Conservation (phyloP, 495 filamentous ascomycete genomes). For the Sordaria brevicollis region DNA sequence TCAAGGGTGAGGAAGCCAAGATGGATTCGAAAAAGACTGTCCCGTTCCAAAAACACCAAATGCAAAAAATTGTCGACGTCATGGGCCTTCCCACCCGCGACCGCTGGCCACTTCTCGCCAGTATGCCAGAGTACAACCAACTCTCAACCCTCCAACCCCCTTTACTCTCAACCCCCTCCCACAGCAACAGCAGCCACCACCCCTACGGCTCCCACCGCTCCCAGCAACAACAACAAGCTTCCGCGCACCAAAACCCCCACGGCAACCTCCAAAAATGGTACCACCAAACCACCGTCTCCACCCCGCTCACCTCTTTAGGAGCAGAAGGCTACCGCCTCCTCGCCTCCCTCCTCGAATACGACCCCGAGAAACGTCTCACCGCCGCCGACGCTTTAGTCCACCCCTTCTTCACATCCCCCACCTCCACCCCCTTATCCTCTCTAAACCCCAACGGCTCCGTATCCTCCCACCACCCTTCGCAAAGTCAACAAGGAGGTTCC, state of each 20-base stretch:
- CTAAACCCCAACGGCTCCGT: background rate
- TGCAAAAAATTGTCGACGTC: conserved; percentile 97
- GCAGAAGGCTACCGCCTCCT: conserved; percentile 73
- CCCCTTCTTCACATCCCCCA: conserved; percentile 59
- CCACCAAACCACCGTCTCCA: conserved; percentile 36
- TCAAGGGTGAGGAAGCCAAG: conserved; percentile 98
- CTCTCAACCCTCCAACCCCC: conserved; percentile 52
- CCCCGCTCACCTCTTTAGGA: conserved; percentile 46
- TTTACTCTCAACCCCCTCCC: conserved; percentile 22
- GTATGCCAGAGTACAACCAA: conserved; percentile 74
- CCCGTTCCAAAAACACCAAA: conserved; percentile 94
- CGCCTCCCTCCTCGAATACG: conserved; percentile 75
- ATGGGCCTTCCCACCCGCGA: conserved; percentile 85
- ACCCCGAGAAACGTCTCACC: conserved; percentile 79
- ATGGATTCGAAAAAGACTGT: conserved; percentile 97
- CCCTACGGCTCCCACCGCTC: conserved; percentile 39
- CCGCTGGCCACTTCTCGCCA: conserved; percentile 69
- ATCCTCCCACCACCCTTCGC: no score
- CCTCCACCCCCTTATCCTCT: background rate
- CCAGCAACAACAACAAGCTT: conserved; percentile 26
- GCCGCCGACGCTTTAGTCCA: conserved; percentile 79
- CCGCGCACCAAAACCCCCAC: background rate
- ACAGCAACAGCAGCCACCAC: conserved; percentile 33
- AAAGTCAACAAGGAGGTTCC: no score
- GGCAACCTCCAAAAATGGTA: conserved; percentile 49